Evolutionary conservation across 2,329 filamentous ascomycete genomes (phyloP).

Genomic region (Fusarium verrucosum): DNA sequence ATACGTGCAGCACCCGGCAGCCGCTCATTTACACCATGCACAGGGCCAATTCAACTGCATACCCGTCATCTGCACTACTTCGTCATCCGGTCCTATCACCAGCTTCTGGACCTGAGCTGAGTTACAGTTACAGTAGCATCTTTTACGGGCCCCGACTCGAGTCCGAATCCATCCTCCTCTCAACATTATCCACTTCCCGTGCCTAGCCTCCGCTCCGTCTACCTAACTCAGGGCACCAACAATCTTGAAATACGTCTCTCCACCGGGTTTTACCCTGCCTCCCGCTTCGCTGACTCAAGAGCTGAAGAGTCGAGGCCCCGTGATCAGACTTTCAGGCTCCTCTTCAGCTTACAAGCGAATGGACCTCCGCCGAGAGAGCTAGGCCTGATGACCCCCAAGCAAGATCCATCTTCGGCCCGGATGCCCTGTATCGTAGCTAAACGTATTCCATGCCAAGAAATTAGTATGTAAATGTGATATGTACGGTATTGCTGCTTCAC

Average conservation of each 20-base stretch:
- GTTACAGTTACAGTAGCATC: background rate
- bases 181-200: conserved; percentile 38
- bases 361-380: background rate
- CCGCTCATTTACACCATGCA: conserved; percentile 14
- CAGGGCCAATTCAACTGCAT: conserved; percentile 17
- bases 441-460: conserved; percentile 8
- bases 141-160: background rate
- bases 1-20: conserved; percentile 1
- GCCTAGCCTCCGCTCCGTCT: conserved; percentile 11
- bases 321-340: background rate
- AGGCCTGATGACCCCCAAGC: background rate
- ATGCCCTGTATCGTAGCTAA: background rate
- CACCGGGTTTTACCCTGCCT: conserved; percentile 18
- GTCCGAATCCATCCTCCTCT: conserved; percentile 1
- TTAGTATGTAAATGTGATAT: conserved; percentile 1
- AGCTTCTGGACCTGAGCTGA: conserved; percentile 9
- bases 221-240: conserved; percentile 4
- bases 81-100: conserved; percentile 14
- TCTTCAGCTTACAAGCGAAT: background rate
- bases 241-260: background rate
- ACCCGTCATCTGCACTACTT: conserved; percentile 13
- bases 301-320: background rate
- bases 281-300: conserved; percentile 1
- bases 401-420: conserved; percentile 3
- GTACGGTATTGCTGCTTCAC: background rate